phyloP scores from a whole-genome alignment of 306 rosid genomes.

The Pyrus communis region DNA sequence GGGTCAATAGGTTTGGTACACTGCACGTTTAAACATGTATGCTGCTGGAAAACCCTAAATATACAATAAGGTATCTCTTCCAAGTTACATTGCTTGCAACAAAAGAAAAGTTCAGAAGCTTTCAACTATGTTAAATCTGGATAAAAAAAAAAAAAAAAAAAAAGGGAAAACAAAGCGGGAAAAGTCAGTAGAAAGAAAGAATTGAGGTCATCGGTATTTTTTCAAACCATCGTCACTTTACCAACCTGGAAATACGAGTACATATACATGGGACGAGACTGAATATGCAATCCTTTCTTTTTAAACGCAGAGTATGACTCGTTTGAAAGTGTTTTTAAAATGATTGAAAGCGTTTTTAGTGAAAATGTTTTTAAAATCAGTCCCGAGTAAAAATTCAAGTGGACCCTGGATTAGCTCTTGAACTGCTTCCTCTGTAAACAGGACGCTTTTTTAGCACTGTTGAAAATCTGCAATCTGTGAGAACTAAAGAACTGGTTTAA shows the following conservation, averaged over 20 bases:
- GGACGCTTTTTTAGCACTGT: background rate
- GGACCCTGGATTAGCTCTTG: no score
- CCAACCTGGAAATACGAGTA: background rate
- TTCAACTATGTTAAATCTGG: background rate
- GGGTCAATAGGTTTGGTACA: background rate
- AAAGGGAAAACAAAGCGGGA: background rate
- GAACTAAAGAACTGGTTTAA: background rate
- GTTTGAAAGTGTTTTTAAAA: no score
- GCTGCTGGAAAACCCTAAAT: background rate
- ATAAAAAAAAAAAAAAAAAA: background rate
- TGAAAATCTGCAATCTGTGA: background rate
- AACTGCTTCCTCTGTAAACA: background rate
- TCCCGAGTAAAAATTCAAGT: no score
- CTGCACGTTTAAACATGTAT: background rate
- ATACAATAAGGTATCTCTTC: conserved; percentile 5
- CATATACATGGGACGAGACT: background rate
- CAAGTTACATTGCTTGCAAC: background rate
- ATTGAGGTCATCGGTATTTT: background rate
- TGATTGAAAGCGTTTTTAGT: no score
- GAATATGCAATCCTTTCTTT: background rate
- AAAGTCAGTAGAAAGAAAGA: background rate
- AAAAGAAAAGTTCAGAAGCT: background rate
- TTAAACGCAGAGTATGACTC: background rate
- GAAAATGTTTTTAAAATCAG: no score
- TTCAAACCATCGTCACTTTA: background rate